phyloP scores from a whole-genome alignment of 257 asterid genomes.

The Gardenia jasminoides region DNA sequence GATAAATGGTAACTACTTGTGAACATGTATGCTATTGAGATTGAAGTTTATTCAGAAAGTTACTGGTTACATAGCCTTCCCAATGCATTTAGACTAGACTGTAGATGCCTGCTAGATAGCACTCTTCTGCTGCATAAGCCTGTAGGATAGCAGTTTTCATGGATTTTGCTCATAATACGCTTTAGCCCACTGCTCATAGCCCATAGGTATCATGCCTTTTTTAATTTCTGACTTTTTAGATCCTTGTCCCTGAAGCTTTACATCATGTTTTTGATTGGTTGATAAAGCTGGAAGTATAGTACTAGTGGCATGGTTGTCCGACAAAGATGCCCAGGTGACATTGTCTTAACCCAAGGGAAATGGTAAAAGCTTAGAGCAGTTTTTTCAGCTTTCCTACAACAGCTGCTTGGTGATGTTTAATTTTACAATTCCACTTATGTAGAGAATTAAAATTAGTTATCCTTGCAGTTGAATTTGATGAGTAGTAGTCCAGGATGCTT shows the following conservation, averaged over 20 bases:
- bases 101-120: slow-evolving; percentile 2
- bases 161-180: not conserved
- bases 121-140: not conserved
- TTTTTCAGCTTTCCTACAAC: not conserved
- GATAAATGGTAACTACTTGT: slow-evolving; percentile 53
- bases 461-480: not conserved
- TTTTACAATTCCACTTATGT: not conserved
- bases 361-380: not conserved
- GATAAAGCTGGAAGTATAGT: not conserved
- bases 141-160: too few species aligned
- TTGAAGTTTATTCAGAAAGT: not conserved
- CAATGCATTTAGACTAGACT: not conserved
- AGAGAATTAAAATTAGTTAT: too few species aligned
- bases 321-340: not conserved
- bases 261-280: not conserved
- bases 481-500: not conserved
- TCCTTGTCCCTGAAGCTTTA: not conserved
- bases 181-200: not conserved
- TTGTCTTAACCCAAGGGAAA: not conserved
- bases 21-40: not conserved
- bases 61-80: not conserved
- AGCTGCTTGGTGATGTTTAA: not conserved
- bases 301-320: not conserved
- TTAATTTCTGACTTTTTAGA: not conserved
- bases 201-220: not conserved